Conservation (phyloP, 495 filamentous ascomycete genomes). For the Xylaria intraflava region DNA sequence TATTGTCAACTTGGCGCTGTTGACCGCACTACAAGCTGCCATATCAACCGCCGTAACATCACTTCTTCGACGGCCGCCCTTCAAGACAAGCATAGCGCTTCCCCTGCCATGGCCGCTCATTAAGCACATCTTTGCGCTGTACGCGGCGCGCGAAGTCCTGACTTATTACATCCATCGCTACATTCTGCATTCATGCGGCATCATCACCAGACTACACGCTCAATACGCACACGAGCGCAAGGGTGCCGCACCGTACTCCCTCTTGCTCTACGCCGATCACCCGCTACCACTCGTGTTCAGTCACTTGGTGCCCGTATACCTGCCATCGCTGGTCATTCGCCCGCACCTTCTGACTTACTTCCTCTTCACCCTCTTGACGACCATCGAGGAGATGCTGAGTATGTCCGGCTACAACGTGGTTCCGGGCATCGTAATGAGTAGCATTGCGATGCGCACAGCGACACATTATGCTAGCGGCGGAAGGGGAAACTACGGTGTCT, state of each 20-base stretch:
- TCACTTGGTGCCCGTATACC: slow-evolving; percentile 65
- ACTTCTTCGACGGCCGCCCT: slow-evolving; percentile 30
- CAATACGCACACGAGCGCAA: slow-evolving; percentile 55
- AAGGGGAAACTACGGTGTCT: slow-evolving; percentile 68
- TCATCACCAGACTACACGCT: slow-evolving; percentile 42
- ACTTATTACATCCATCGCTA: slow-evolving; percentile 71
- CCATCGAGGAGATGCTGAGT: slow-evolving; percentile 68
- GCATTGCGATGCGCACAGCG: slow-evolving; percentile 65
- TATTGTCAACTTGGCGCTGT: slow-evolving; percentile 59
- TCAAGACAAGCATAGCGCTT: slow-evolving; percentile 38
- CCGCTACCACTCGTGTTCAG: slow-evolving; percentile 64
- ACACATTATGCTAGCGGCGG: slow-evolving; percentile 55
- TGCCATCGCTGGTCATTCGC: slow-evolving; percentile 57
- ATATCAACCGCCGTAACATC: slow-evolving; percentile 33
- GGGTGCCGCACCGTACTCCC: slow-evolving; percentile 54
- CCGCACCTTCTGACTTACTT: slow-evolving; percentile 78
- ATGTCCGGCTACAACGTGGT: slow-evolving; percentile 72
- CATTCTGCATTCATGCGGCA: slow-evolving; percentile 49
- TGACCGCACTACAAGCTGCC: slow-evolving; percentile 48
- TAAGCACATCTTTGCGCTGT: slow-evolving; percentile 58
- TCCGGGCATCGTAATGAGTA: slow-evolving; percentile 67
- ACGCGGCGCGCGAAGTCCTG: slow-evolving; percentile 48
- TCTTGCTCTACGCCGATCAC: slow-evolving; percentile 65
- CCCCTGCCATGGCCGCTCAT: slow-evolving; percentile 48
- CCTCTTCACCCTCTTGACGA: slow-evolving; percentile 58